Percentiles rank a stretch among this genome's conserved stretches.
Evolutionary conservation across 176 grass and related monocot genomes (phyloP).

Genomic region (Phoenix dactylifera): DNA sequence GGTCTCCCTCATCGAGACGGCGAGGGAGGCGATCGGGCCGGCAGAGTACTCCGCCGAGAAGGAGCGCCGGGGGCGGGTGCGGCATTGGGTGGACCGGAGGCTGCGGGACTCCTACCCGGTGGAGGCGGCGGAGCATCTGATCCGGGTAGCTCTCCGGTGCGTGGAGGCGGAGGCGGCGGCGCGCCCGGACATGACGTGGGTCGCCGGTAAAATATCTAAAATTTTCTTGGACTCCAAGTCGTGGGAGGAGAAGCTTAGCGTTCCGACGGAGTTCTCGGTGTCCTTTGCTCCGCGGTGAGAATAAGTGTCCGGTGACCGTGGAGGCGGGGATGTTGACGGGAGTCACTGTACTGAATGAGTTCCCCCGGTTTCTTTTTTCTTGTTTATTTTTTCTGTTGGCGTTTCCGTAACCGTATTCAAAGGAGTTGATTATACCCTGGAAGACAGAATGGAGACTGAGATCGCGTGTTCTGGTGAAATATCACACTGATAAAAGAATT

Average conservation of each 20-base stretch:
- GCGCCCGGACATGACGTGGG: constrained; percentile 56
- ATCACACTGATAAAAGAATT: too few relatives aligned
- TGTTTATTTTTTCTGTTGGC: too few relatives aligned
- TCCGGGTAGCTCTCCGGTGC: constrained; percentile 51
- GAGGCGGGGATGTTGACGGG: constrained; percentile 42
- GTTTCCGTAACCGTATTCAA: too few relatives aligned
- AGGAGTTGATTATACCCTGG: too few relatives aligned
- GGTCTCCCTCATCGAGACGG: constrained; percentile 45
- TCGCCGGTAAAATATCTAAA: constrained; percentile 58
- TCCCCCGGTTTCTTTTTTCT: too few relatives aligned
- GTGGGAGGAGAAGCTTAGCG: constrained; percentile 39
- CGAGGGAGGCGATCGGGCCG: constrained; percentile 18
- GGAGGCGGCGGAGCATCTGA: constrained; percentile 30
- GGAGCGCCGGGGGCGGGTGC: constrained; percentile 20
- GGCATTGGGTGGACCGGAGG: constrained; percentile 51
- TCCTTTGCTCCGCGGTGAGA: constrained; percentile 42
- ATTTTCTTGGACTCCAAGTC: constrained; percentile 39
- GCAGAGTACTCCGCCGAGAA: constrained; percentile 10
- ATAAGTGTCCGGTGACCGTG: background rate
- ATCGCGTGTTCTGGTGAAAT: too few relatives aligned
- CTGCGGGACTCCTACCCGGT: constrained; percentile 69
- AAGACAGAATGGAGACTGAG: too few relatives aligned
- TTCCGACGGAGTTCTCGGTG: constrained; percentile 42
- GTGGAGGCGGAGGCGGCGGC: constrained; percentile 7
- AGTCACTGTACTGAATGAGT: background rate